Conservation (phyloP, 768 basidiomycete species). For the Mycena sanguinolenta region DNA sequence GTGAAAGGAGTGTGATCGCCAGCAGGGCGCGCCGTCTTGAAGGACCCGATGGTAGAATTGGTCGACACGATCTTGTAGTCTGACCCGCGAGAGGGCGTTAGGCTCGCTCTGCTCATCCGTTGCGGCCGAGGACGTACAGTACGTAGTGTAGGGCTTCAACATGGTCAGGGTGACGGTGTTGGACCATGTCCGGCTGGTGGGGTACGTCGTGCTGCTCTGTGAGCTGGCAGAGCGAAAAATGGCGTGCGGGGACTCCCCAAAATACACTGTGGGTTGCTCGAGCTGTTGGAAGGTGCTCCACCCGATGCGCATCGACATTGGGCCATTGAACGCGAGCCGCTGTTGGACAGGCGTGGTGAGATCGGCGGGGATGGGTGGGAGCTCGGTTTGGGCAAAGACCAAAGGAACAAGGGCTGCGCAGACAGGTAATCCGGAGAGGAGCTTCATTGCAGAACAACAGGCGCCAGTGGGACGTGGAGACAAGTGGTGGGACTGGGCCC, state of each 20-base stretch:
- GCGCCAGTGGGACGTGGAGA: constrained; percentile 4
- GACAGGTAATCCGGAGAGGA: constrained; percentile 12
- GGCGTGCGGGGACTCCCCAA: constrained; percentile 10
- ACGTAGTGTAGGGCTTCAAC: constrained; percentile 16
- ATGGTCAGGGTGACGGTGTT: constrained; percentile 22
- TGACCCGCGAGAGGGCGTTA: constrained; percentile 6
- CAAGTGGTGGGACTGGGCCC: constrained; percentile 7
- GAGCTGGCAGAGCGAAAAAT: constrained; percentile 19
- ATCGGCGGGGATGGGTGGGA: constrained; percentile 17
- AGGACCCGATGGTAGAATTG: constrained; percentile 20
- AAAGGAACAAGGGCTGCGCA: constrained; percentile 14
- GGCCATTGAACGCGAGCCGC: constrained; percentile 23
- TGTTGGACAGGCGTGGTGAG: constrained; percentile 25
- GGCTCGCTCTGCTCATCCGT: constrained; percentile 14
- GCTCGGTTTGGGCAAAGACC: constrained; percentile 17
- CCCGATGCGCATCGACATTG: constrained; percentile 20
- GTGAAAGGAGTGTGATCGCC: constrained; percentile 17
- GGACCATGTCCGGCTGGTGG: constrained; percentile 21
- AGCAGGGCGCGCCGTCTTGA: constrained; percentile 23
- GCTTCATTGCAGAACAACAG: constrained; percentile 8
- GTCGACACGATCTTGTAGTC: constrained; percentile 14
- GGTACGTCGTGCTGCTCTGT: constrained; percentile 22
- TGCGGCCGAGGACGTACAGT: constrained; percentile 15
- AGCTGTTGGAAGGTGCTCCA: constrained; percentile 23
- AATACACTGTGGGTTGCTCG: constrained; percentile 18